Percentiles rank a stretch among this genome's conserved stretches.
Conservation (phyloP, 805 yeast species). For the Ogataea kodamae region DNA sequence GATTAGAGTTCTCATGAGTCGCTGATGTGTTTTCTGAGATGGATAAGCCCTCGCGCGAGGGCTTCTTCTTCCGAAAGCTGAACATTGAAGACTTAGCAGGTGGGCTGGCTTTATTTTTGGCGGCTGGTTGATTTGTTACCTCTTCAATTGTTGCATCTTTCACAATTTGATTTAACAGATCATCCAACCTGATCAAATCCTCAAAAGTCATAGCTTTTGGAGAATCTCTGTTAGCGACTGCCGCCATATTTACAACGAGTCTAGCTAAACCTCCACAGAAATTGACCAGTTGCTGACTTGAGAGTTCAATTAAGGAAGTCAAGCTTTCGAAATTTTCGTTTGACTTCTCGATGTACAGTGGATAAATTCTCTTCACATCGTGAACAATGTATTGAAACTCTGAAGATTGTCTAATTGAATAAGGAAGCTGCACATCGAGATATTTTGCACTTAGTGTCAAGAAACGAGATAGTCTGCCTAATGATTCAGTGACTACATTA, state of each 20-base stretch:
- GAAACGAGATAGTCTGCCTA: slow-evolving; percentile 21
- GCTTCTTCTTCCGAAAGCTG: slow-evolving; percentile 9
- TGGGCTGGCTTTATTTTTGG: neutral
- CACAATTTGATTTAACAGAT: slow-evolving; percentile 11
- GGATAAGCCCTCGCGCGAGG: slow-evolving; percentile 1
- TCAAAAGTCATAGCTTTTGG: slow-evolving; percentile 11
- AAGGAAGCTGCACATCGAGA: slow-evolving; percentile 23
- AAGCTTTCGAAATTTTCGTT: slow-evolving; percentile 8
- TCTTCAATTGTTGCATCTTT: too few relatives aligned
- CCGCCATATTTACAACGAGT: slow-evolving; percentile 19
- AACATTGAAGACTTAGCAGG: slow-evolving; percentile 9
- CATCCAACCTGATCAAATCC: slow-evolving; percentile 20
- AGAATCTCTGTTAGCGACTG: slow-evolving; percentile 6
- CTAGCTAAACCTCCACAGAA: slow-evolving; percentile 22
- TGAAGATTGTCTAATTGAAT: slow-evolving; percentile 13
- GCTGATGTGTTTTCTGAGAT: slow-evolving; percentile 1
- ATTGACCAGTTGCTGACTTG: slow-evolving; percentile 15
- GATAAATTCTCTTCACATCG: slow-evolving; percentile 10
- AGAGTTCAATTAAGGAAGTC: slow-evolving; percentile 17
- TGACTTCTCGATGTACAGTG: slow-evolving; percentile 3
- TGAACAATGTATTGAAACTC: slow-evolving; percentile 12
- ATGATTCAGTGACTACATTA: slow-evolving; percentile 21
- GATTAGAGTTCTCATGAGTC: neutral
- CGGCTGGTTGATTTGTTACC: neutral
- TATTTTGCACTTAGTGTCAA: slow-evolving; percentile 16